phyloP scores from a whole-genome alignment of 148 eudicot species.

The Nepenthes mirabilis region DNA sequence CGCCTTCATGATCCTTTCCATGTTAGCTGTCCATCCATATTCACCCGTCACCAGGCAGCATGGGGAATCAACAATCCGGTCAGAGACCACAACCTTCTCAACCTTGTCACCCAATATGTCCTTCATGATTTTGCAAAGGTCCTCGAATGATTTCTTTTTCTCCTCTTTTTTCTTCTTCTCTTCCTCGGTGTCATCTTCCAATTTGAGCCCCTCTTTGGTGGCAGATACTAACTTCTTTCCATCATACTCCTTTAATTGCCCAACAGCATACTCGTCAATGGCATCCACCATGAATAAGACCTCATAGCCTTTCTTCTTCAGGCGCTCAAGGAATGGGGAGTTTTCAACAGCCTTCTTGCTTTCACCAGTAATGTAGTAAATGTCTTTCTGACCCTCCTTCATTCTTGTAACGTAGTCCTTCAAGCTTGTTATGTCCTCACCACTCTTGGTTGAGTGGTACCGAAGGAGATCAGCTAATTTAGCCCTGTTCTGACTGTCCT shows the following conservation, averaged over 20 bases:
- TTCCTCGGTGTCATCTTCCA: conserved; percentile 75
- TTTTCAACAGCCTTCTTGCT: conserved; percentile 92
- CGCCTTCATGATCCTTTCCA: conserved; percentile 96
- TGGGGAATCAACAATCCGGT: conserved; percentile 83
- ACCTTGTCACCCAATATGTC: conserved; percentile 76
- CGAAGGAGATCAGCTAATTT: conserved; percentile 73
- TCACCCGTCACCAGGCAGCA: conserved; percentile 90
- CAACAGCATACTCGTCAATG: conserved; percentile 89
- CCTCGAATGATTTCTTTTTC: conserved; percentile 74
- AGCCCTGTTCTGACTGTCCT: conserved; percentile 74
- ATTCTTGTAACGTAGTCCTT: conserved; percentile 86
- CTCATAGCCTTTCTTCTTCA: conserved; percentile 82
- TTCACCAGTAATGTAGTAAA: conserved; percentile 78
- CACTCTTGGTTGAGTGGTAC: conserved; percentile 76
- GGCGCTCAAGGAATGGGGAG: conserved; percentile 77
- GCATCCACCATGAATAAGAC: conserved; percentile 88
- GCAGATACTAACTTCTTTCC: conserved; percentile 88
- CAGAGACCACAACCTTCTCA: conserved; percentile 79
- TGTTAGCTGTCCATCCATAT: conserved; percentile 86
- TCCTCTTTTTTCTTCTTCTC: conserved; percentile 75
- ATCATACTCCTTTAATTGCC: conserved; percentile 80
- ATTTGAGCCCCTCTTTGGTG: conserved; percentile 76
- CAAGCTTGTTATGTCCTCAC: conserved; percentile 73
- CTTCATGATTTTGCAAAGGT: conserved; percentile 75
- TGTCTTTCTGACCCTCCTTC: conserved; percentile 92